Evolutionary conservation across 495 filamentous ascomycete species (phyloP), one percentile per base, ranked within the genome.

Genomic region (Friedmanniomyces simplex): DNA sequence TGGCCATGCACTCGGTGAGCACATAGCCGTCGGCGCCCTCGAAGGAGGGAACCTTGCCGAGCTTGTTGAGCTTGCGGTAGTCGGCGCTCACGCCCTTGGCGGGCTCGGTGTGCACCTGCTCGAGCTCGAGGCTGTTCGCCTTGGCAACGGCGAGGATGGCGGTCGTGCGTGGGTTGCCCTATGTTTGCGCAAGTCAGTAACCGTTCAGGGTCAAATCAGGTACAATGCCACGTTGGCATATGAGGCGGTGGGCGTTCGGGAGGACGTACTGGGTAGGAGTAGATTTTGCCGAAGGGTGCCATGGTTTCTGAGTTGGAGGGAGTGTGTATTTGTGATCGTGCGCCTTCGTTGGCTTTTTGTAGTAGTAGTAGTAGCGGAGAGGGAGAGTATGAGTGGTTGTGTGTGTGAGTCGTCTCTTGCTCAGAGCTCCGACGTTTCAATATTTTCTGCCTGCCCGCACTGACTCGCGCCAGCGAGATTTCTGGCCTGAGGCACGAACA

Each of bases 21-120:
- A 79, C 78, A 74, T 85, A 99, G 71, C 93, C 93, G 77, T 99
- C 93, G 65, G 82, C 79, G 65, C 91, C 91, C 63, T 88, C 83
- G 73, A 99, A 97, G 63, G 89, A 84, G 54, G 93, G 93, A 66
- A 96, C 74, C 79, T 87, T 90, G 75, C 87, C 88, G 54, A 96
- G 84, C 66, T 84, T 81, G 77, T 91, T 91, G 73, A 86, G 66
- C 74, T 91, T 86, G 67, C 82, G 73, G 80, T 93, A 95, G 66
- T 93, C 91, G 26, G 73, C 69, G 42, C 75, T 74, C 58, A 82
- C 74, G 39, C 74, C 80, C 55, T 82, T 79, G 36, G 58, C 64
- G 63, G 81, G 75, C 71, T 86, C 76, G 62, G 81, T 84, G 62
- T 84, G 72, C 52, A 95, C 86, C 57, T 88, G 68, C 76, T 97